Base-by-base conservation (phyloP, 1,284 basidiomycete genomes). In the Sporisorium graminicola region DNA sequence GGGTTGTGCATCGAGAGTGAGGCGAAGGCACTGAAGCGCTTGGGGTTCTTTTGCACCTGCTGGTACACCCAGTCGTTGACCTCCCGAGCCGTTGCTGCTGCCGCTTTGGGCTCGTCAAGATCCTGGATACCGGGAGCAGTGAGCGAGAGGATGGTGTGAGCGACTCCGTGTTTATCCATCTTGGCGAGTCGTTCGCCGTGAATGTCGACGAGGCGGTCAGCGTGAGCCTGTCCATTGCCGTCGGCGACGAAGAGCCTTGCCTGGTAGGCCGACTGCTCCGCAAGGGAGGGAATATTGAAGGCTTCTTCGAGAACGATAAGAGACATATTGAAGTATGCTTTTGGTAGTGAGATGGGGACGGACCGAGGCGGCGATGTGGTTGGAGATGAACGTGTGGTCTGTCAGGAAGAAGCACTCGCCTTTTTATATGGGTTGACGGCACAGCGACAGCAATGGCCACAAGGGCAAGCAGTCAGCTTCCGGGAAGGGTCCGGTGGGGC, bases 1-100 rank as follows among this genome's bases (percentile, higher is more conserved):
- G 84, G 77, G 64, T 85, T 81, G 74, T 85, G 84, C 84, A 85
- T 85, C 49, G 79, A 81, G 35, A 85, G 77, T 16, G 82, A 81
- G 33, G 84, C 84, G 35, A 85, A 84, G 24, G 82, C 83, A 53
- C 83, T 84, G 74, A 85, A 83, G 12, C 82, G 81, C 70, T 83
- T 79, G 16, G 54, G 60, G 64, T 81, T 81, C 52, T 70, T 58
- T 44, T 79, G 71, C 62, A 84, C 82, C 66, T 85, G 74, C 51
- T 71, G 52, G 42, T 80, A 65, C 27, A 82, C 72, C 77, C 78
- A 81, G 57, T 81, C 72, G 59, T 81, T 80, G 66, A 80, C 78
- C 46, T 77, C 76, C 10, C 55, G 61, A 29, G 79, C 80, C 22
- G 74, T 72, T 6, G 70, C 66, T 12, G 74, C 78, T 7, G 80